These are phyloP conservation scores for Coniochaeta prunicola DNA, from an alignment of 2,329 filamentous ascomycete species.

Conservation along the genomic window DNA sequence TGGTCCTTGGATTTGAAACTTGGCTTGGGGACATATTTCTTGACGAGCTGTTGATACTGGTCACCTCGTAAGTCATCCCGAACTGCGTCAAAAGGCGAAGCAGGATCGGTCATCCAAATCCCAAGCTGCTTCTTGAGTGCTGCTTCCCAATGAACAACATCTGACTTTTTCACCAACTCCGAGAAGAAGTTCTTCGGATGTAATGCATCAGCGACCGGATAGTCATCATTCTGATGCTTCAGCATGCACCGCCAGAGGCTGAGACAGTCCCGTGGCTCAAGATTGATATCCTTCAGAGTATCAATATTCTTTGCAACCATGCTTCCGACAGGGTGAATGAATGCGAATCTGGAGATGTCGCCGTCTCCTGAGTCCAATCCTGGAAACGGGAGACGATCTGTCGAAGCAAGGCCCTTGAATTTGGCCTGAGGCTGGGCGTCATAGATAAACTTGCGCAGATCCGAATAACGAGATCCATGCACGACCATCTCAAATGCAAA, in stretches of 20 bases:
- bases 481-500: constrained; percentile 60
- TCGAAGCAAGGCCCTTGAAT: constrained; percentile 44
- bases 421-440: constrained; percentile 27
- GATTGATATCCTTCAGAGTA: constrained; percentile 57
- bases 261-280: constrained; percentile 67
- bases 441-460: constrained; percentile 70
- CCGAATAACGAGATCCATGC: constrained; percentile 65
- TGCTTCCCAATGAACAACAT: constrained; percentile 60
- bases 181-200: constrained; percentile 42
- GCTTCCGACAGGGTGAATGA: constrained; percentile 60
- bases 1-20: neutral
- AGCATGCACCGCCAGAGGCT: constrained; percentile 58
- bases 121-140: constrained; percentile 50
- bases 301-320: constrained; percentile 46
- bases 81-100: constrained; percentile 33
- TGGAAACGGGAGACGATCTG: constrained; percentile 31
- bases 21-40: neutral
- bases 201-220: constrained; percentile 41
- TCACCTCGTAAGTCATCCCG: constrained; percentile 34
- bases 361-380: constrained; percentile 37
- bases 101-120: constrained; percentile 49
- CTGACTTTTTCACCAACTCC: constrained; percentile 51
- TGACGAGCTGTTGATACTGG: neutral
- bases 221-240: constrained; percentile 43
- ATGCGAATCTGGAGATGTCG: constrained; percentile 40